These are phyloP conservation scores for Phytopythium helicoides DNA, from an alignment of 352 stramenopile species.

Conservation along the genomic window DNA sequence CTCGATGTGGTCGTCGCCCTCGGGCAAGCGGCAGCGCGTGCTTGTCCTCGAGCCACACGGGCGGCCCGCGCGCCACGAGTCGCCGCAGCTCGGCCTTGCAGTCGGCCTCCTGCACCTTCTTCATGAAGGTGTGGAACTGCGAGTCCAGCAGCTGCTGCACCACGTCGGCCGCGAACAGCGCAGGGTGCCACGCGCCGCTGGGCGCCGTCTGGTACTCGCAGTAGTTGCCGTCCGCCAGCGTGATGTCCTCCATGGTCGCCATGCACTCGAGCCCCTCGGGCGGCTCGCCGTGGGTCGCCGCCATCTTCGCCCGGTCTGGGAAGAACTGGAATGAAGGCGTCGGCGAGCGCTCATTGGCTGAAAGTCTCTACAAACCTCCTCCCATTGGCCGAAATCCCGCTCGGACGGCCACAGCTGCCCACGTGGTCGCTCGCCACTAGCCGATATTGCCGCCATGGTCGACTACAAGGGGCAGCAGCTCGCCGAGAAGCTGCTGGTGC, in stretches of 20 bases:
- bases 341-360: too few species aligned
- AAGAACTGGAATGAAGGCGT: neutral
- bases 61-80: constrained; percentile 88
- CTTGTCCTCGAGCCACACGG: constrained; percentile 92
- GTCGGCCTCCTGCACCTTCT: constrained; percentile 91
- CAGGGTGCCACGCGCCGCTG: constrained; percentile 86
- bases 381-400: too few species aligned
- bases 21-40: constrained; percentile 84
- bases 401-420: too few species aligned
- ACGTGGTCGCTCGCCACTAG: neutral
- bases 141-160: constrained; percentile 82
- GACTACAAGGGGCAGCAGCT: constrained; percentile 85
- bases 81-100: constrained; percentile 94
- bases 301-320: constrained; percentile 4
- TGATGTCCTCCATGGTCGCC: constrained; percentile 96
- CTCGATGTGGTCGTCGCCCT: constrained; percentile 89
- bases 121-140: constrained; percentile 93
- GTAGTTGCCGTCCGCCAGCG: constrained; percentile 84
- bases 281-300: constrained; percentile 72
- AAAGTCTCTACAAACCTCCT: too few species aligned
- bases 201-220: constrained; percentile 92
- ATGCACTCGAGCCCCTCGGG: constrained; percentile 89
- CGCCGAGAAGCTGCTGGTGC: constrained; percentile 57
- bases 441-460: constrained; percentile 58
- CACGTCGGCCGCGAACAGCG: constrained; percentile 69